A percentile compares a stretch with the other conserved stretches of the same genome.
Conservation (phyloP, 108 stramenopile species). For the Cyclotella sp. region DNA sequence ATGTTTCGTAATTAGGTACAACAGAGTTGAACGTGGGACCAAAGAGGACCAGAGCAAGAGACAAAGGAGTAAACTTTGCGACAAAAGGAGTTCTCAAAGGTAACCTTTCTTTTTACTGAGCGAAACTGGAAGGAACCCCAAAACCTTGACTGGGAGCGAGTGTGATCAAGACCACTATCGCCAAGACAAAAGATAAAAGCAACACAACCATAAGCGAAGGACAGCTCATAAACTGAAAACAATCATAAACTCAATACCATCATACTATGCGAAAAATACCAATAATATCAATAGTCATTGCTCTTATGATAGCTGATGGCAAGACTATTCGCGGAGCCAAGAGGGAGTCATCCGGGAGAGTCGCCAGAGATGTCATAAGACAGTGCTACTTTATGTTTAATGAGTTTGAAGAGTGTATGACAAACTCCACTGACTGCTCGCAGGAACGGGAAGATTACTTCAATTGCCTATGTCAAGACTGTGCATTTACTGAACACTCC, state of each 20-base stretch:
- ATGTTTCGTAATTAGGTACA: too few species aligned
- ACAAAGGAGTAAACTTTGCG: too few species aligned
- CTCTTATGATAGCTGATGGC: not conserved
- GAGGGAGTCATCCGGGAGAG: not conserved
- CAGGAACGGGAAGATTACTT: conserved; percentile 1
- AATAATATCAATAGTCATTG: not conserved
- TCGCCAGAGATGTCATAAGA: not conserved
- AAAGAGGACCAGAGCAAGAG: too few species aligned
- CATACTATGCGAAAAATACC: not conserved
- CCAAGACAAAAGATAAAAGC: too few species aligned
- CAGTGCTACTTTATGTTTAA: not conserved
- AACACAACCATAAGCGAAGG: too few species aligned
- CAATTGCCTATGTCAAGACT: not conserved
- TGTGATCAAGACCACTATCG: too few species aligned
- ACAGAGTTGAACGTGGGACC: too few species aligned
- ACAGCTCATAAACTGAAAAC: not conserved
- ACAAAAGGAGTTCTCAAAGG: too few species aligned
- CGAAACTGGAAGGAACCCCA: too few species aligned
- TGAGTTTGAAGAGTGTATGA: conserved; percentile 14
- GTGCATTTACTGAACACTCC: not conserved
- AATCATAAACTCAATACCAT: not conserved
- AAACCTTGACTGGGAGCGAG: too few species aligned
- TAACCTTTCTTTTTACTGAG: too few species aligned
- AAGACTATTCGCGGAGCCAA: not conserved
- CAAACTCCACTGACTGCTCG: not conserved